Evolutionary conservation across 1,139 yeast species (phyloP), one percentile per base, ranked within the genome.

Genomic region (Blastobotrys buckinghamii): DNA sequence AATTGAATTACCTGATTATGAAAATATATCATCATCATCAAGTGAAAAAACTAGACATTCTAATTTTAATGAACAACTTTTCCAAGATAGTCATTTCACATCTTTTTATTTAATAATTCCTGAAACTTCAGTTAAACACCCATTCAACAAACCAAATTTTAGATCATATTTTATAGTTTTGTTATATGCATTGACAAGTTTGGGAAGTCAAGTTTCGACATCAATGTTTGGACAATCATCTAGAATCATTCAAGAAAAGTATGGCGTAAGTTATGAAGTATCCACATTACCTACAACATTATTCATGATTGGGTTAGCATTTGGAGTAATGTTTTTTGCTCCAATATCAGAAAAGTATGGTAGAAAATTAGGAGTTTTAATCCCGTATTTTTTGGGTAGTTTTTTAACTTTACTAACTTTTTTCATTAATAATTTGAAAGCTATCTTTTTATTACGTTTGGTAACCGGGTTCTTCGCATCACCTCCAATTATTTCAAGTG

Each of bases 331-430:
- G 45, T 26, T 50, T 15, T 44, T 52, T 26, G 57, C 56, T 0
- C 56, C 56, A 13, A 32, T 51, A 15, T 51, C 56, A 4, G 56
- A 53, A 42, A 44, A 44, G 22, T 53, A 45, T 29, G 56, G 56
- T 3, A 37, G 56, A 2, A 48, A 49, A 26, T 26, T 37, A 10
- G 51, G 49, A 6, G 50, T 51, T 20, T 33, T 53, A 17, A 32
- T 40, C 35, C 55, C 56, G 22, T 50, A 45, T 19, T 19, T 33
- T 15, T 38, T 51, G 9, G 52, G 55, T 1, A 29, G 48, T 17
- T 9, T 47, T 37, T 16, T 50, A 26, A 46, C 51, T 30, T 24
- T 42, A 20, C 16, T 44, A n/a, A 44, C 55, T 10, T 40, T 39
- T 30, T 35, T 36, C 7, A 51, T 53, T 36, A 27, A 39, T 15